phyloP scores from a whole-genome alignment of 2,329 filamentous ascomycete species.

The Metarhizium robertsii region DNA sequence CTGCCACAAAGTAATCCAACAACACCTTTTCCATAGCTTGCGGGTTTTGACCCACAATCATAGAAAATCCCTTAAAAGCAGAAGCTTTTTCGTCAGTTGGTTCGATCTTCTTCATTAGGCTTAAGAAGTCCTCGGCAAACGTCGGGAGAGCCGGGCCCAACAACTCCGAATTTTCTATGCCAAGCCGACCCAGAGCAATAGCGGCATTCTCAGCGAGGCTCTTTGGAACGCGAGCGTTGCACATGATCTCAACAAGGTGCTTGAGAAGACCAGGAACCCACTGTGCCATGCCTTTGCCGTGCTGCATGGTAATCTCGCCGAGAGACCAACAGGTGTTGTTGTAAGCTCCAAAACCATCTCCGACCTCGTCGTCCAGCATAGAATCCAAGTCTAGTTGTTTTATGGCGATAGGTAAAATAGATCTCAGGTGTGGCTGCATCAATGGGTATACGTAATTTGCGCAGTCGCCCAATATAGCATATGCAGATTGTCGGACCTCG shows the following conservation, averaged over 20 bases:
- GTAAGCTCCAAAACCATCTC: conserved; percentile 81
- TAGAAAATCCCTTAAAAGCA: conserved; percentile 83
- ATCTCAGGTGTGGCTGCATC: conserved; percentile 63
- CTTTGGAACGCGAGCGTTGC: conserved; percentile 74
- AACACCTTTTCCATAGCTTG: conserved; percentile 85
- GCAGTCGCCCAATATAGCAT: conserved; percentile 88
- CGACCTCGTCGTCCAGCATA: conserved; percentile 69
- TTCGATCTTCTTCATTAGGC: conserved; percentile 72
- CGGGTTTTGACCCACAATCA: conserved; percentile 77
- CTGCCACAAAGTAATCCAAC: conserved; percentile 71
- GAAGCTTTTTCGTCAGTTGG: conserved; percentile 91
- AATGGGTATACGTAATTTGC: conserved; percentile 85
- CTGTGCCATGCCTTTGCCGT: conserved; percentile 64
- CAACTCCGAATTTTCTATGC: conserved; percentile 65
- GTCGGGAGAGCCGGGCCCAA: conserved; percentile 70
- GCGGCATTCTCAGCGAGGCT: conserved; percentile 90
- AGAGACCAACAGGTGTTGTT: conserved; percentile 98
- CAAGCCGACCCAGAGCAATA: conserved; percentile 82
- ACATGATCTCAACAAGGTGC: conserved; percentile 72
- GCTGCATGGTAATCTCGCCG: conserved; percentile 81
- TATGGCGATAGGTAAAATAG: conserved; percentile 72
- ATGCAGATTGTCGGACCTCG: conserved; percentile 92
- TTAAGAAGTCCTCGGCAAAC: conserved; percentile 76
- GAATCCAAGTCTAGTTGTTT: conserved; percentile 77
- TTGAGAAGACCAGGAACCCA: conserved; percentile 71